Conservation (phyloP, 148 eudicot species). For the Dysphania ambrosioides region DNA sequence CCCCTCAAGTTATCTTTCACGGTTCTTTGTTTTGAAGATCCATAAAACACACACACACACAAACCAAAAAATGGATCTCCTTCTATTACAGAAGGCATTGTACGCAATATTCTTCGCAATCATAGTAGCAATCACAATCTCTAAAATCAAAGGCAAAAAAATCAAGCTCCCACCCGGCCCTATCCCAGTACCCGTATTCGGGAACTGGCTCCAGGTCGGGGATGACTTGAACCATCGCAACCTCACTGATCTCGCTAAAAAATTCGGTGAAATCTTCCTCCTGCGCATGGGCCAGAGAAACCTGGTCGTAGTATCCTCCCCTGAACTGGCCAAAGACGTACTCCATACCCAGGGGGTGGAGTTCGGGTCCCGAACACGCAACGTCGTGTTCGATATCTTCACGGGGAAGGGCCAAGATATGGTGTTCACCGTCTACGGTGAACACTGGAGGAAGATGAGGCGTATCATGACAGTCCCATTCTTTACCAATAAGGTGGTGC, state of each 20-base stretch:
- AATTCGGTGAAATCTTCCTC: slow-evolving; percentile 50
- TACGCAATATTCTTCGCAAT: slow-evolving; percentile 46
- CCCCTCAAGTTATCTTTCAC: neutral
- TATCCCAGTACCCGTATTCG: slow-evolving; percentile 60
- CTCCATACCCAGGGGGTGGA: slow-evolving; percentile 80
- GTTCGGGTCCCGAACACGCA: slow-evolving; percentile 68
- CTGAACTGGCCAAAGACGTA: slow-evolving; percentile 67
- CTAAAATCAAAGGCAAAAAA: slow-evolving; percentile 46
- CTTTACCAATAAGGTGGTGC: slow-evolving; percentile 80
- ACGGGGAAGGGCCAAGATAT: slow-evolving; percentile 81
- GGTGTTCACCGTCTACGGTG: slow-evolving; percentile 81
- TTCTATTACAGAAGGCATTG: slow-evolving; percentile 55
- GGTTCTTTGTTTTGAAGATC: too few species aligned
- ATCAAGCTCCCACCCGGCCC: slow-evolving; percentile 78
- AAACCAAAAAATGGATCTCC: slow-evolving; percentile 50
- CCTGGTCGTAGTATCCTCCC: slow-evolving; percentile 63
- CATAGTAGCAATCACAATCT: slow-evolving; percentile 37
- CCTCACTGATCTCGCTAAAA: slow-evolving; percentile 49
- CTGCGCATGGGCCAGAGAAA: slow-evolving; percentile 72
- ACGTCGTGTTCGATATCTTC: slow-evolving; percentile 77
- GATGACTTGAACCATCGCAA: slow-evolving; percentile 70
- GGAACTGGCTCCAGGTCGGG: slow-evolving; percentile 84
- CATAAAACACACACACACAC: too few species aligned
- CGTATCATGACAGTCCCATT: slow-evolving; percentile 83
- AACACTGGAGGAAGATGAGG: slow-evolving; percentile 89